phyloP scores from a whole-genome alignment of 768 basidiomycete genomes.

The Galerina marginata region DNA sequence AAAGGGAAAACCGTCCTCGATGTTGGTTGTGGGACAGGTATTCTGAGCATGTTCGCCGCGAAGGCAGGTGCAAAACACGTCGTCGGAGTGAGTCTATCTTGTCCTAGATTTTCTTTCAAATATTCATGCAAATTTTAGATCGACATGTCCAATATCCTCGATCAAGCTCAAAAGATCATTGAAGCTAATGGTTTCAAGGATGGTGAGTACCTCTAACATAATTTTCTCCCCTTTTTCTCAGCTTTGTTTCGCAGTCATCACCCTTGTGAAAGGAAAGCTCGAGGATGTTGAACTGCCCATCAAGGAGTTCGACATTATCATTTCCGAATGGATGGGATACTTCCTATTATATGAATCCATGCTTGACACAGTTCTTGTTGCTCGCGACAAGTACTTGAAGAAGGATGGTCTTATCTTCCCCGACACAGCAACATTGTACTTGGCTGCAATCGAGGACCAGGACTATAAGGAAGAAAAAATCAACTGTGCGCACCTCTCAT shows the following conservation, averaged over 20 bases:
- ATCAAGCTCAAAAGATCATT: slow-evolving; percentile 97
- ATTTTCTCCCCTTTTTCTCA: slow-evolving; percentile 4
- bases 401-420: slow-evolving; percentile 94
- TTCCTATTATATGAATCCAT: slow-evolving; percentile 99
- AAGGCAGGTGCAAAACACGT: slow-evolving; percentile 95
- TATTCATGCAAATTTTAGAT: slow-evolving; percentile 56
- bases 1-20: slow-evolving; percentile 96
- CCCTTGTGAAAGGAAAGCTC: slow-evolving; percentile 96
- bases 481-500: slow-evolving; percentile 72
- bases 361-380: slow-evolving; percentile 97
- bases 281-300: slow-evolving; percentile 91
- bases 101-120: slow-evolving; percentile 11
- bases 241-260: slow-evolving; percentile 68
- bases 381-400: slow-evolving; percentile 96
- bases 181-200: slow-evolving; percentile 96
- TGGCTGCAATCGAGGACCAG: slow-evolving; percentile 98
- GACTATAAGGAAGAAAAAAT: slow-evolving; percentile 99
- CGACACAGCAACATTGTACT: slow-evolving; percentile 88
- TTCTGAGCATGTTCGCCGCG: slow-evolving; percentile 97
- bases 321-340: slow-evolving; percentile 99
- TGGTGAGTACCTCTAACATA: slow-evolving; percentile 48
- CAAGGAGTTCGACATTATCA: slow-evolving; percentile 95
- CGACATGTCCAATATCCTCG: slow-evolving; percentile 99
- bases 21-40: slow-evolving; percentile 98
- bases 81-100: slow-evolving; percentile 70